Conservation (phyloP, 371 early-diverging fungal genomes). For the Parasitella parasitica region DNA sequence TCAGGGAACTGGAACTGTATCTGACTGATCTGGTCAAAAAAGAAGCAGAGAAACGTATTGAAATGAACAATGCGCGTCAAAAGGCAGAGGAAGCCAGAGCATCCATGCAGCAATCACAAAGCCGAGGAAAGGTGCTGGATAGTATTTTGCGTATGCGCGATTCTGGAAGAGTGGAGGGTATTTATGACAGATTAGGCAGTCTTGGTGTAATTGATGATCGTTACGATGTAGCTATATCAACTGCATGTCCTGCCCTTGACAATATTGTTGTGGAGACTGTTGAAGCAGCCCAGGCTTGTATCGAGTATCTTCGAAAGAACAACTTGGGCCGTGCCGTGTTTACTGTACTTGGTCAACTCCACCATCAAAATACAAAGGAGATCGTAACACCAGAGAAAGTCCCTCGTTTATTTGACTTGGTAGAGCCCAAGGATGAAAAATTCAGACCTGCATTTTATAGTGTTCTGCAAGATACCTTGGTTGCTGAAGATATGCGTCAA, state of each 20-base stretch:
- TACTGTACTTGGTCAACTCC: constrained; percentile 84
- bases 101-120: constrained; percentile 67
- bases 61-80: constrained; percentile 49
- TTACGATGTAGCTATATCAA: constrained; percentile 97
- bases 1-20: constrained; percentile 51
- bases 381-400: constrained; percentile 81
- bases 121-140: constrained; percentile 73
- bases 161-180: constrained; percentile 80
- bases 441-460: constrained; percentile 92
- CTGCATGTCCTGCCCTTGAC: constrained; percentile 87
- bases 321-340: constrained; percentile 93
- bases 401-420: constrained; percentile 90
- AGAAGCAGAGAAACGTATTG: constrained; percentile 37
- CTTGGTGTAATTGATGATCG: constrained; percentile 93
- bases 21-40: constrained; percentile 20
- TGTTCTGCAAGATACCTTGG: constrained; percentile 91
- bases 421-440: constrained; percentile 74
- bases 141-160: constrained; percentile 79
- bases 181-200: constrained; percentile 95
- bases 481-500: constrained; percentile 85
- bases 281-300: constrained; percentile 88
- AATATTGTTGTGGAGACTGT: constrained; percentile 97
- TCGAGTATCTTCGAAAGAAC: constrained; percentile 85
- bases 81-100: constrained; percentile 69
- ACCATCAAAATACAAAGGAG: constrained; percentile 41